Conservation (phyloP, 2,329 filamentous ascomycete genomes). For the Nemania sp. region DNA sequence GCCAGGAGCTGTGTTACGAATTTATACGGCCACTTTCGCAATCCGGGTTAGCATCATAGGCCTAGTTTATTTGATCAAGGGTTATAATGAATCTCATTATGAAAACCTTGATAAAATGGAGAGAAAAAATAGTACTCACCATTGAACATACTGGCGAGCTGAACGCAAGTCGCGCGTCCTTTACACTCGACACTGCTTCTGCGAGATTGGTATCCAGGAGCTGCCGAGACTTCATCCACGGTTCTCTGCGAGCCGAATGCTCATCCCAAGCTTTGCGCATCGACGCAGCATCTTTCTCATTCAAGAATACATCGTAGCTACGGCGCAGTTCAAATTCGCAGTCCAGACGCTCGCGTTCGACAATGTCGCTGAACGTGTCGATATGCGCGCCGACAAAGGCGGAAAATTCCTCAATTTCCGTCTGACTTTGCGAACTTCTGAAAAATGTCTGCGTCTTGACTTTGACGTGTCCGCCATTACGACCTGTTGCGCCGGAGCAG, state of each 20-base stretch:
- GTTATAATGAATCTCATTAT: too few relatives aligned
- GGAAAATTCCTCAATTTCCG: slow-evolving; percentile 2
- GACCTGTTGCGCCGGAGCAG: too few relatives aligned
- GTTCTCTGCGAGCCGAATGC: background rate
- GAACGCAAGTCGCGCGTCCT: slow-evolving; percentile 11
- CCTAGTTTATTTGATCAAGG: too few relatives aligned
- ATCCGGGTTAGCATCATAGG: too few relatives aligned
- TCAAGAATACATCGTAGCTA: slow-evolving; percentile 19
- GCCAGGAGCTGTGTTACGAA: slow-evolving; percentile 39
- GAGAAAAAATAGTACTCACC: slow-evolving; percentile 4
- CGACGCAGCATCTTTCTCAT: slow-evolving; percentile 4
- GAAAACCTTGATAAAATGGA: too few relatives aligned
- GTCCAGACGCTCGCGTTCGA: slow-evolving; percentile 22
- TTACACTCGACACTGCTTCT: slow-evolving; percentile 13
- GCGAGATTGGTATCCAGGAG: slow-evolving; percentile 9
- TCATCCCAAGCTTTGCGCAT: background rate
- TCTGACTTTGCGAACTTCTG: too few relatives aligned
- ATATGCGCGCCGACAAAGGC: slow-evolving; percentile 15
- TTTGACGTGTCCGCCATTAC: too few relatives aligned
- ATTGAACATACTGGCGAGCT: slow-evolving; percentile 24
- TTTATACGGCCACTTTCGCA: slow-evolving; percentile 26
- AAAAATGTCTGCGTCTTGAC: too few relatives aligned
- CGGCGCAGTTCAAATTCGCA: slow-evolving; percentile 28
- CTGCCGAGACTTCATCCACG: slow-evolving; percentile 17
- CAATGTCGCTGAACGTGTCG: slow-evolving; percentile 17